Conservation (phyloP, 768 basidiomycete genomes). For the Rhodotorula graminis region DNA sequence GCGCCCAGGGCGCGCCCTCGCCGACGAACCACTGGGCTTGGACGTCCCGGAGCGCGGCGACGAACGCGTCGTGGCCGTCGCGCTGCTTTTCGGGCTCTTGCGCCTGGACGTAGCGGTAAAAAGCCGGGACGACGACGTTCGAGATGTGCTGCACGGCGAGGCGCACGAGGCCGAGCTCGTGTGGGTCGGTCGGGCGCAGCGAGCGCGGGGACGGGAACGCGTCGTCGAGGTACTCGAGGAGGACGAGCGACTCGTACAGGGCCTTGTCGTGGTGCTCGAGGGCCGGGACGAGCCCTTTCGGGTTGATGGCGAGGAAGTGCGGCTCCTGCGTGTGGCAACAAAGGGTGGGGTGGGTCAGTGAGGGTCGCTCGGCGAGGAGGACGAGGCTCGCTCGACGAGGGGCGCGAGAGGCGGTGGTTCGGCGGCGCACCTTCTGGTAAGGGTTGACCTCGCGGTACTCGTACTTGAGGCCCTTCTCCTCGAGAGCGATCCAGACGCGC, state of each 20-base stretch:
- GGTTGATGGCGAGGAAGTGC: slow-evolving; percentile 72
- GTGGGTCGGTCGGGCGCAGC: slow-evolving; percentile 2
- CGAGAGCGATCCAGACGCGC: slow-evolving; percentile 70
- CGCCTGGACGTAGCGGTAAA: slow-evolving; percentile 54
- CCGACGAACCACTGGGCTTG: slow-evolving; percentile 41
- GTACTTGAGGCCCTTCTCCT: slow-evolving; percentile 66
- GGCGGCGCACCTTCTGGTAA: not conserved
- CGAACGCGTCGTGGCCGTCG: slow-evolving; percentile 43
- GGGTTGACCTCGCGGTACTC: slow-evolving; percentile 66
- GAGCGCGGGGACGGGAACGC: slow-evolving; percentile 8
- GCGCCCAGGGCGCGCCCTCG: slow-evolving; percentile 46
- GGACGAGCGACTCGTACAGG: slow-evolving; percentile 63
- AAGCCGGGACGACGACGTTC: slow-evolving; percentile 56
- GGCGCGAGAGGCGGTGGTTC: not conserved
- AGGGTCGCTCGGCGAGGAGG: too few relatives aligned
- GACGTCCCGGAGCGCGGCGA: slow-evolving; percentile 21
- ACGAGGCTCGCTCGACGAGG: not conserved
- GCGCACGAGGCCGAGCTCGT: slow-evolving; percentile 20
- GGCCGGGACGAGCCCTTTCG: slow-evolving; percentile 73
- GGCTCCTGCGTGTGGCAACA: slow-evolving; percentile 51
- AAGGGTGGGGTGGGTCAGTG: too few relatives aligned
- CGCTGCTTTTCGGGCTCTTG: slow-evolving; percentile 44
- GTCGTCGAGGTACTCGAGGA: slow-evolving; percentile 34
- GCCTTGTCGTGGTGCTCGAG: slow-evolving; percentile 51
- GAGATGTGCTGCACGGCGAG: slow-evolving; percentile 47